Conservation (phyloP, 177 flowering plant genomes). For the Telopea speciosissima region DNA sequence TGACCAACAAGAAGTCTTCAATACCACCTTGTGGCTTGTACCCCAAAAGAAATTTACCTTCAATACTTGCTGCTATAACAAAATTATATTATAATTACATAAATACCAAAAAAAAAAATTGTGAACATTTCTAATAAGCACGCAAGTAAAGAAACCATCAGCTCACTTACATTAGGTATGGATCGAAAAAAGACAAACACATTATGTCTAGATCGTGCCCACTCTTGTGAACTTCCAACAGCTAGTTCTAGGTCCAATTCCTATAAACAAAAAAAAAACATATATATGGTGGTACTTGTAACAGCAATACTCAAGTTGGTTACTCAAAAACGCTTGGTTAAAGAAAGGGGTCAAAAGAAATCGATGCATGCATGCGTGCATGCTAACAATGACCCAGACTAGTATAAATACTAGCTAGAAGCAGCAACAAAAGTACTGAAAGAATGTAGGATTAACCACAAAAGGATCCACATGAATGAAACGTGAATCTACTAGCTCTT, state of each 20-base stretch:
- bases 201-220: too few relatives aligned
- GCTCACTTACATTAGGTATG: too few relatives aligned
- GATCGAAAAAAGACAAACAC: too few relatives aligned
- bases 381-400: neutral
- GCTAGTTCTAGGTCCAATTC: neutral
- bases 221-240: neutral
- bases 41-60: too few relatives aligned
- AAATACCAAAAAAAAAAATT: too few relatives aligned
- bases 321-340: neutral
- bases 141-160: too few relatives aligned
- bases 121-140: too few relatives aligned
- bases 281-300: neutral
- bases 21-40: too few relatives aligned
- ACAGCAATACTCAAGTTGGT: neutral
- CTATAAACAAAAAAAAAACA: neutral
- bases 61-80: too few relatives aligned
- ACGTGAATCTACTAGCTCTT: neutral
- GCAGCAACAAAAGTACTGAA: neutral
- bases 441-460: neutral
- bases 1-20: too few relatives aligned
- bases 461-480: neutral
- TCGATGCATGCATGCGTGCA: neutral
- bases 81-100: too few relatives aligned
- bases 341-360: neutral
- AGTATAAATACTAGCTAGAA: neutral